Evolutionary conservation across 805 yeast genomes (phyloP).

Genomic region (Sporopachydermia quercuum): DNA sequence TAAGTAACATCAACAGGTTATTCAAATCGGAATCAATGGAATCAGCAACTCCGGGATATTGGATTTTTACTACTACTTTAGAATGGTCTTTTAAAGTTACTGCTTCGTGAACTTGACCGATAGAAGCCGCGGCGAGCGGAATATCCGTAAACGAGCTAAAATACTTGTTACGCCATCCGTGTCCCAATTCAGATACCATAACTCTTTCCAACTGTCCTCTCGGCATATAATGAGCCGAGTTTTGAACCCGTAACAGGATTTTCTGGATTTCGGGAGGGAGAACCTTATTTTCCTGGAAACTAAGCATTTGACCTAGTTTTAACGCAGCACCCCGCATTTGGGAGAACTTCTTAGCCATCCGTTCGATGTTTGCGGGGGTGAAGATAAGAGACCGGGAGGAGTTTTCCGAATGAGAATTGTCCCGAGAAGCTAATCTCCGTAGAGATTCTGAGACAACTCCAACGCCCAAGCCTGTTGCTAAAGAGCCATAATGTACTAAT

Average conservation of each 20-base stretch:
- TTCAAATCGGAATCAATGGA: constrained; percentile 91
- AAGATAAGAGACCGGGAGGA: constrained; percentile 42
- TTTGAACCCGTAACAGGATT: constrained; percentile 73
- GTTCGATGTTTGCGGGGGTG: constrained; percentile 71
- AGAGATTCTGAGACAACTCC: constrained; percentile 73
- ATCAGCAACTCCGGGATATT: constrained; percentile 92
- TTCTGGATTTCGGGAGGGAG: constrained; percentile 76
- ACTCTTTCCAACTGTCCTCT: constrained; percentile 72
- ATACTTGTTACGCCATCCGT: constrained; percentile 52
- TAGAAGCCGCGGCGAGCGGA: constrained; percentile 95
- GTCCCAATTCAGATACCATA: constrained; percentile 60
- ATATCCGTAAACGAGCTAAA: constrained; percentile 68
- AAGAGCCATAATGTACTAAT: constrained; percentile 79
- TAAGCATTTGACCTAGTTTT: constrained; percentile 91
- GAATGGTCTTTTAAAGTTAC: constrained; percentile 41
- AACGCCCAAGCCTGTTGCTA: constrained; percentile 84
- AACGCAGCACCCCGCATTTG: constrained; percentile 99
- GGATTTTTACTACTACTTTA: constrained; percentile 82
- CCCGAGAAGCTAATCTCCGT: constrained; percentile 35
- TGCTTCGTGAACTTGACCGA: constrained; percentile 92
- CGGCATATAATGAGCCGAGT: constrained; percentile 95
- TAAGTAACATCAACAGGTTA: constrained; percentile 62
- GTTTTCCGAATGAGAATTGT: constrained; percentile 6
- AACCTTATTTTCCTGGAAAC: constrained; percentile 81
- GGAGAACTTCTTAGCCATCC: constrained; percentile 75